Evolutionary conservation across 1,284 basidiomycete species (phyloP), one percentile per base, ranked within the genome.

Genomic region (Pseudomicrostroma phylloplanum): DNA sequence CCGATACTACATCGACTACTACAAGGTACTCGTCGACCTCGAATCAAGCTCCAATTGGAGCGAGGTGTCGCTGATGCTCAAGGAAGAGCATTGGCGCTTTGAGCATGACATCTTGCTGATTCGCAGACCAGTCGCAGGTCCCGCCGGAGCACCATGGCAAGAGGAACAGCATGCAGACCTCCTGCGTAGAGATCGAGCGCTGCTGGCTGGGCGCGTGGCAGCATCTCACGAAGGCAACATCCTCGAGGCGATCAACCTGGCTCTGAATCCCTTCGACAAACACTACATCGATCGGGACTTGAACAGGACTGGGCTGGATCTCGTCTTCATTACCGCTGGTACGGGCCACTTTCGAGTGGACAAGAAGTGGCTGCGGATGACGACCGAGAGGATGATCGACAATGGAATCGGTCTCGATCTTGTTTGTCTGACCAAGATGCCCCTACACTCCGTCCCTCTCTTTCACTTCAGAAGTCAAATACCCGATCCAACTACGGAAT

Each of bases 281-380:
- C 92, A 96, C 79, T 96, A 94, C 78, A 88, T 98, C 69, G 94
- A 98, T 78, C 88, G 94, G 25, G 96, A 96, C 55, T 83, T 98
- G 6, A 91, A 89, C 8, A 83, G 92, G n/a, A 97, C 94, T 0
- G 96, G 94, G 26, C 81, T 89, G 1, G 87, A 88, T 9, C 89
- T 90, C 13, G 86, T 93, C 48, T 80, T 98, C 57, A 86, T 98
- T 66, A 94, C 92, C 0, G 92, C 93, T 0, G 96, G 96, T 0
- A 93, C 92, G 1, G 92, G 92, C 1, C 91, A 92, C 79, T 98
- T 92, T 78, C 86, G 89, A 23, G 96, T 96, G 1, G 88, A 89
- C 67, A 96, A 96, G 80, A 86, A 87, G 65, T 85, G 97, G 1
- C 83, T 99, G 8, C 87, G 93, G 6, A 81, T 97, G 67, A 97